Evolutionary conservation across 805 yeast species (phyloP).

Genomic region (Wickerhamomyces bovis): DNA sequence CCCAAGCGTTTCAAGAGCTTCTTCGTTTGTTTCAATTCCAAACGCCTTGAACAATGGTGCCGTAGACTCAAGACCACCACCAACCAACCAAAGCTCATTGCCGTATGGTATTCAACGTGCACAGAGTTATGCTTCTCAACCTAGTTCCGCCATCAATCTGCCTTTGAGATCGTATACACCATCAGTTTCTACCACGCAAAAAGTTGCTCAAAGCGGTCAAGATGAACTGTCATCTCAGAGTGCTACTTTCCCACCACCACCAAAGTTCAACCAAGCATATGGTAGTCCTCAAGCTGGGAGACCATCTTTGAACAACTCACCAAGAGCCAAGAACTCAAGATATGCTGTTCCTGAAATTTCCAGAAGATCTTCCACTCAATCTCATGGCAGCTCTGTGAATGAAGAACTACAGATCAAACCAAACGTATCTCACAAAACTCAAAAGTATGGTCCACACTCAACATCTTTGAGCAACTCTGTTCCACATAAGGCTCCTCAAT

Average conservation of each 20-base stretch:
- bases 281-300: neutral
- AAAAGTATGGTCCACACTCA: neutral
- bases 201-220: constrained; percentile 1
- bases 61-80: constrained; percentile 4
- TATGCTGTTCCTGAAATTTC: constrained; percentile 11
- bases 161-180: constrained; percentile 5
- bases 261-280: neutral
- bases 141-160: constrained; percentile 1
- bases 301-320: constrained; percentile 7
- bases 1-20: constrained; percentile 58
- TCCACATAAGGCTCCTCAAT: neutral
- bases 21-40: constrained; percentile 22
- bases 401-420: constrained; percentile 5
- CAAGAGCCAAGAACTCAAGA: constrained; percentile 11
- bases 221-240: constrained; percentile 2
- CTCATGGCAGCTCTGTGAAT: constrained; percentile 7
- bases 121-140: neutral
- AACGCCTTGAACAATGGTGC: constrained; percentile 5
- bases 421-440: neutral
- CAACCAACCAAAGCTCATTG: neutral
- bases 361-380: constrained; percentile 20
- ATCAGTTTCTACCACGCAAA: neutral
- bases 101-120: neutral
- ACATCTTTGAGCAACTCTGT: neutral
- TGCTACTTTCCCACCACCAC: constrained; percentile 5